phyloP scores from a whole-genome alignment of 73 alveolate species.

The Paramecium sonneborni region DNA sequence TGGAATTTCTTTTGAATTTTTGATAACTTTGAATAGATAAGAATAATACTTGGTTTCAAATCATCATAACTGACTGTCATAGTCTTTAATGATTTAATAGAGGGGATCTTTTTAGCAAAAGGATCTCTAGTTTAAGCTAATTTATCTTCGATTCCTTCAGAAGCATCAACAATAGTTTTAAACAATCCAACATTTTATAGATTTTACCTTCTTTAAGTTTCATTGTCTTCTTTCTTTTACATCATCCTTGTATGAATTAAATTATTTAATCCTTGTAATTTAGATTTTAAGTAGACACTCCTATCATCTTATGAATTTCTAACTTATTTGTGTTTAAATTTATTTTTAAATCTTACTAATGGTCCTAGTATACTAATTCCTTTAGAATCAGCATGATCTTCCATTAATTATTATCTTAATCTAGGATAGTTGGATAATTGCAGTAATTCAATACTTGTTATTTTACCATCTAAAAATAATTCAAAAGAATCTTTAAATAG shows the following conservation, averaged over 20 bases:
- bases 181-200: constrained; percentile 13
- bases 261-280: background rate
- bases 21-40: constrained; percentile 4
- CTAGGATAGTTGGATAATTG: constrained; percentile 7
- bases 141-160: constrained; percentile 11
- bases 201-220: background rate
- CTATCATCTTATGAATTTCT: background rate
- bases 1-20: background rate
- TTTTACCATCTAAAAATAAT: background rate
- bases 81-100: background rate
- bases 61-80: constrained; percentile 37
- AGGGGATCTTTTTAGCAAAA: background rate
- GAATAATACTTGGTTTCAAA: background rate
- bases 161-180: constrained; percentile 46
- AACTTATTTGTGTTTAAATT: background rate
- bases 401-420: background rate
- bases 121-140: background rate
- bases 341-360: background rate
- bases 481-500: background rate
- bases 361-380: constrained; percentile 10
- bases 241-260: constrained; percentile 9
- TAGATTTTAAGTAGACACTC: background rate
- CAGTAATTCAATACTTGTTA: constrained; percentile 18
- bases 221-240: background rate
- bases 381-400: background rate